phyloP scores from a whole-genome alignment of 2,329 filamentous ascomycete species.

The Verruconis gallopava region DNA sequence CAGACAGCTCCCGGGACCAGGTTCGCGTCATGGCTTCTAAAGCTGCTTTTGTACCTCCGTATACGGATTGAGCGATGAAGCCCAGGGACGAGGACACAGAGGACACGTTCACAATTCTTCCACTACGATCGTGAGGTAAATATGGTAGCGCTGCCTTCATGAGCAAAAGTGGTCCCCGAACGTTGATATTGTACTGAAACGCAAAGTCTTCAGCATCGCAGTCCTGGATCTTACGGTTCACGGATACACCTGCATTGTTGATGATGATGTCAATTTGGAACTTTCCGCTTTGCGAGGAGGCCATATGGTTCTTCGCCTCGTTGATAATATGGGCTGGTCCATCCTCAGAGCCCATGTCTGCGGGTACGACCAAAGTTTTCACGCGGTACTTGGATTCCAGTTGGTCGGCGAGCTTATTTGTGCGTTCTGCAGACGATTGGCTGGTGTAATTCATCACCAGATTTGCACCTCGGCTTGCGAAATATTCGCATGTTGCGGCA shows the following conservation, averaged over 20 bases:
- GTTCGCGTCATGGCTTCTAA: constrained; percentile 57
- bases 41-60: constrained; percentile 54
- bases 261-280: constrained; percentile 71
- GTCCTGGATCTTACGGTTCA: constrained; percentile 52
- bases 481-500: constrained; percentile 50
- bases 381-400: constrained; percentile 47
- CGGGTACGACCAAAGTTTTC: constrained; percentile 50
- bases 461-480: constrained; percentile 59
- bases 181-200: constrained; percentile 64
- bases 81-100: constrained; percentile 46
- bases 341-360: constrained; percentile 52
- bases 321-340: constrained; percentile 48
- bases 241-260: constrained; percentile 66
- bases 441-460: constrained; percentile 62
- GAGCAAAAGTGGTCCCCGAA: constrained; percentile 66
- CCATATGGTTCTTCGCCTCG: constrained; percentile 46
- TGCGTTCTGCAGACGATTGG: constrained; percentile 41
- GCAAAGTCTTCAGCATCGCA: constrained; percentile 55
- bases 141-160: constrained; percentile 59
- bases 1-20: constrained; percentile 50
- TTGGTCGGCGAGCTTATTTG: constrained; percentile 40
- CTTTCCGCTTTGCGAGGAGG: constrained; percentile 36
- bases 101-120: constrained; percentile 49
- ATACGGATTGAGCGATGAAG: constrained; percentile 46
- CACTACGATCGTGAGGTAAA: constrained; percentile 55